Conservation (phyloP, 306 rosid genomes). For the Prunus mongolica region DNA sequence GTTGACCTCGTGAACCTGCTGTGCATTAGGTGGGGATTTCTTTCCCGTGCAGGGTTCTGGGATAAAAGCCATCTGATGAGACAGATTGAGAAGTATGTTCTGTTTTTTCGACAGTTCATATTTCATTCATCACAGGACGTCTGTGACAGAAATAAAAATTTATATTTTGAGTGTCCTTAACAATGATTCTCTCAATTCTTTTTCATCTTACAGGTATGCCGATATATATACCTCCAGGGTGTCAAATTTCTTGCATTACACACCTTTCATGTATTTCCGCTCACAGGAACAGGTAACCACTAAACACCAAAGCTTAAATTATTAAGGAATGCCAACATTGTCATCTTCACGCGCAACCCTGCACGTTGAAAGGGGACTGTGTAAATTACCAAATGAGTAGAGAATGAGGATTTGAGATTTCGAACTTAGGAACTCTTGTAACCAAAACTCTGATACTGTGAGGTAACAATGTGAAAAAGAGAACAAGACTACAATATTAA, state of each 20-base stretch:
- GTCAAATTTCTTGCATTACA: constrained; percentile 80
- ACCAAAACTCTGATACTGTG: background rate
- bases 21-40: constrained; percentile 90
- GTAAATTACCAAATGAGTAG: too few relatives aligned
- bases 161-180: background rate
- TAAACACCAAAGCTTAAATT: background rate
- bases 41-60: constrained; percentile 95
- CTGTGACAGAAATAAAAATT: background rate
- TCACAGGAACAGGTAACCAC: constrained; percentile 87
- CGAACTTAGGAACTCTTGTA: background rate
- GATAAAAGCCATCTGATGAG: constrained; percentile 99
- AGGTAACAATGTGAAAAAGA: background rate
- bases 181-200: background rate
- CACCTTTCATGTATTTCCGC: constrained; percentile 96
- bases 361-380: background rate
- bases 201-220: constrained; percentile 66
- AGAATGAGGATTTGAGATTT: background rate
- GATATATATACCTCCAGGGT: constrained; percentile 98
- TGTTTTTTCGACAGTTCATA: background rate
- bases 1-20: constrained; percentile 22
- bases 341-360: background rate
- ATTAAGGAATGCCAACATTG: background rate
- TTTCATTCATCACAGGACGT: background rate
- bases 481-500: background rate
- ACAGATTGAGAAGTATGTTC: constrained; percentile 90